Conservation (phyloP, 2,329 filamentous ascomycete genomes). For the Graphiopsis chlorocephala region DNA sequence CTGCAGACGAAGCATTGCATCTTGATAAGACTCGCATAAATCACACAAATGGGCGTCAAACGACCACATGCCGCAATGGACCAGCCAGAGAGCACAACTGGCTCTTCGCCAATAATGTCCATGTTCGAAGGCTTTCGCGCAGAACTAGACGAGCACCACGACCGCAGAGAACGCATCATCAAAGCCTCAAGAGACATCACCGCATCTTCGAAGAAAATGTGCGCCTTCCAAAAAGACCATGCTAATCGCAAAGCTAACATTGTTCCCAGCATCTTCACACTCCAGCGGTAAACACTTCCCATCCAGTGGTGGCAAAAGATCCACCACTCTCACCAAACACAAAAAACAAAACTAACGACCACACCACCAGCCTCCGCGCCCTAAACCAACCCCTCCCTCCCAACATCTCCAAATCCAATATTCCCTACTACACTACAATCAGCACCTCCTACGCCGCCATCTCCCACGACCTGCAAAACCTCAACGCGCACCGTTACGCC, state of each 20-base stretch:
- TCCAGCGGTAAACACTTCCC: constrained; percentile 59
- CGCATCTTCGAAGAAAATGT: constrained; percentile 96
- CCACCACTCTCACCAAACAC: neutral
- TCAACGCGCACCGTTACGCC: constrained; percentile 81
- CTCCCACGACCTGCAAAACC: constrained; percentile 68
- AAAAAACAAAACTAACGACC: neutral
- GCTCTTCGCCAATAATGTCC: constrained; percentile 49
- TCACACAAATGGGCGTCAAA: constrained; percentile 16
- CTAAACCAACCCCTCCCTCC: constrained; percentile 61
- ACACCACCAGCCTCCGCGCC: constrained; percentile 57
- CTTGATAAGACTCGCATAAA: neutral
- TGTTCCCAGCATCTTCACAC: constrained; percentile 66
- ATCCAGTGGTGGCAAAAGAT: constrained; percentile 6
- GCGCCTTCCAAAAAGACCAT: constrained; percentile 29
- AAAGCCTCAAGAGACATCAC: constrained; percentile 93
- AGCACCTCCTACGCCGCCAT: constrained; percentile 65
- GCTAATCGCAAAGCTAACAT: neutral
- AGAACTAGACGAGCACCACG: constrained; percentile 91
- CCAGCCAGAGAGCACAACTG: constrained; percentile 1
- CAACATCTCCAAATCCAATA: constrained; percentile 67
- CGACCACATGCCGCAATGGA: constrained; percentile 19
- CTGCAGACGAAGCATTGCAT: neutral
- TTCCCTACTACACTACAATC: constrained; percentile 69
- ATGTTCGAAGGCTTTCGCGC: constrained; percentile 86
- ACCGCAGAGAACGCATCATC: constrained; percentile 82